A percentile compares a stretch with the other conserved stretches of the same genome.
Conservation (phyloP, 495 filamentous ascomycete species). For the Aspergillus steynii region DNA sequence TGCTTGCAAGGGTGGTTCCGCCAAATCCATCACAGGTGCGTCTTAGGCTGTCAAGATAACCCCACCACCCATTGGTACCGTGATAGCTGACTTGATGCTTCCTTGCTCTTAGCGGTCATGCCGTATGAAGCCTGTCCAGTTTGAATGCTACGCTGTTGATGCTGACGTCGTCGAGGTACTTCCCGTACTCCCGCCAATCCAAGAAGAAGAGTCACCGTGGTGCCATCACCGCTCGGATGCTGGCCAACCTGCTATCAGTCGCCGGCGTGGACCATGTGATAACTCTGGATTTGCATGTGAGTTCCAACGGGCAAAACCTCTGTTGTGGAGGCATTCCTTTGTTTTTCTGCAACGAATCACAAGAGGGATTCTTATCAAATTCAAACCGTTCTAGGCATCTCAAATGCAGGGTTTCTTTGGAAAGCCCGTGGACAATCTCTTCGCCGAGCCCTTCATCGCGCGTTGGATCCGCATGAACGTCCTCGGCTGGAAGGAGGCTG, state of each 20-base stretch:
- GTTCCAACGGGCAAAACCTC: constrained; percentile 20
- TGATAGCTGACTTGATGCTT: constrained; percentile 20
- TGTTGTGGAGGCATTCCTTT: not conserved
- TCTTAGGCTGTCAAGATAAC: not conserved
- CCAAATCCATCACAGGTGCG: constrained; percentile 95
- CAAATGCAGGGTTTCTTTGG: constrained; percentile 99
- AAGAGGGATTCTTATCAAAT: constrained; percentile 14
- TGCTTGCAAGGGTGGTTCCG: constrained; percentile 95
- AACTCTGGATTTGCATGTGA: constrained; percentile 89
- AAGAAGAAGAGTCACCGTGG: constrained; percentile 99
- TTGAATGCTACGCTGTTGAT: constrained; percentile 35
- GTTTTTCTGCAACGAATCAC: constrained; percentile 7
- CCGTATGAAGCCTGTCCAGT: constrained; percentile 57
- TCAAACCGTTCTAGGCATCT: constrained; percentile 54
- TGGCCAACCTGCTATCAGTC: constrained; percentile 89
- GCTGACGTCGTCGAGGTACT: constrained; percentile 67
- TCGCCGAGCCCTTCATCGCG: constrained; percentile 93
- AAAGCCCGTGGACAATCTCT: constrained; percentile 95
- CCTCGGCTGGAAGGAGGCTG: constrained; percentile 81
- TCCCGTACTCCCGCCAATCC: constrained; percentile 96
- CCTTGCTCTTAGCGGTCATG: constrained; percentile 71
- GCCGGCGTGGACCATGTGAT: constrained; percentile 97
- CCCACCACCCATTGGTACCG: not conserved
- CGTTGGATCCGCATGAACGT: constrained; percentile 93
- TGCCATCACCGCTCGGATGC: constrained; percentile 94